Base-by-base conservation (phyloP, 2,329 filamentous ascomycete species). In the Niveomyces coronatus region DNA sequence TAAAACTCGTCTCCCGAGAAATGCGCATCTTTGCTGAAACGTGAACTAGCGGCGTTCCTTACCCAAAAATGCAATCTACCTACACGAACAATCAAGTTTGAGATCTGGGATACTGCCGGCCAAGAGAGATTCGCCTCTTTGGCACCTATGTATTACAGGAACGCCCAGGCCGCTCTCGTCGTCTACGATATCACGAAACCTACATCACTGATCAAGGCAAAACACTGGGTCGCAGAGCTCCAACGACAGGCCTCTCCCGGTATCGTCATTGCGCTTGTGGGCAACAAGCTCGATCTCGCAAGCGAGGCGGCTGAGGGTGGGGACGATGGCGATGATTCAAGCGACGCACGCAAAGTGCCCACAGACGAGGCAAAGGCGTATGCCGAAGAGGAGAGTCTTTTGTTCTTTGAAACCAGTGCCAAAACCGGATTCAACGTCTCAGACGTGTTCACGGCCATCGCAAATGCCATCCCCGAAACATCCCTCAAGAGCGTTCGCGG, bases 131-230 rank as follows among this genome's bases (percentile, higher is more conserved):
- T 96, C 58, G 89, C 89, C 52, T 93, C 85, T 36, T 77, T 96
- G 44, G 91, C 91, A 37, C 91, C 89, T 53, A 96, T 96, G 91
- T 98, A 98, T 74, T 96, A 96, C 71, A 87, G 89, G 64, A 96
- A 98, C 60, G 91, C 91, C 36, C 89, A 96, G 67, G 87, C 88
- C 47, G 91, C 91, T 11, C 83, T 98, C 49, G 89, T 98, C 45
- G 89, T 96, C 58, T 98, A 96, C 76, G 89, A 98, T 59, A 80
- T 98, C 53, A 98, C 91, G 45, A 96, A 96, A 64, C 84, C 88
- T 30, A 91, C 86, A 35, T 94, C 87, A 33, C 79, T 98, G 50
- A 79, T 86, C 63, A 96, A 98, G 68, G 91, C 91, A 37, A 94
- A 94, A 67, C 89, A 96, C 71, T 98, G 89, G 89, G 88, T 98